These are phyloP conservation scores for Phyllosticta paracitricarpa DNA, from an alignment of 2,329 filamentous ascomycete species.

Conservation along the genomic window DNA sequence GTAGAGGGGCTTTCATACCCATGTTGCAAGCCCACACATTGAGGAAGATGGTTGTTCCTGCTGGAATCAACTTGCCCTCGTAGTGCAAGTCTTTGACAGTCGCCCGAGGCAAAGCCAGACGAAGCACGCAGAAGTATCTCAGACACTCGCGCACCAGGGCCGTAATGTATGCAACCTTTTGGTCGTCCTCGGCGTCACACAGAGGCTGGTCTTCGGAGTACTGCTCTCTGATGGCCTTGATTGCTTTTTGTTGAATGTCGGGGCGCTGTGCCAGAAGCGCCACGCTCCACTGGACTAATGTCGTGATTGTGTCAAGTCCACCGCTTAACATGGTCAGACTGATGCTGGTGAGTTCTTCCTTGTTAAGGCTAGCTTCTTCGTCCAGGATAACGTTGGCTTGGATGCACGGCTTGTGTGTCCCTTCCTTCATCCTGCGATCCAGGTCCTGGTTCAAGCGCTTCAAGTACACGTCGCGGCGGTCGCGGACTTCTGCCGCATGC, in stretches of 20 bases:
- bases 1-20: conserved; percentile 32
- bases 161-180: conserved; percentile 53
- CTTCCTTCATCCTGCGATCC: conserved; percentile 51
- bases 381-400: conserved; percentile 58
- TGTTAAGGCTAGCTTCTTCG: conserved; percentile 51
- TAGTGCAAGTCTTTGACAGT: conserved; percentile 52
- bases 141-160: conserved; percentile 54
- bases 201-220: conserved; percentile 43
- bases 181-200: conserved; percentile 52
- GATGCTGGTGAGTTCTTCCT: conserved; percentile 54
- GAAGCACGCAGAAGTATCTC: conserved; percentile 52
- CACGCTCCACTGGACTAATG: conserved; percentile 55
- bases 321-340: conserved; percentile 60
- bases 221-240: conserved; percentile 45
- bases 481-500: conserved; percentile 50
- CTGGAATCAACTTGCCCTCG: conserved; percentile 48
- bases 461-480: conserved; percentile 51
- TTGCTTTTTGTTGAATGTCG: conserved; percentile 53
- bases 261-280: conserved; percentile 49
- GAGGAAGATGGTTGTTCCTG: conserved; percentile 54
- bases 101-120: conserved; percentile 51
- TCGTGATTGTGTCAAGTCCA: conserved; percentile 57
- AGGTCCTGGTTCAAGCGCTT: conserved; percentile 47
- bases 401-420: conserved; percentile 54
- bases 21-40: conserved; percentile 62